Evolutionary conservation across 1,284 basidiomycete species (phyloP).

Genomic region (Sporisorium scitamineum): DNA sequence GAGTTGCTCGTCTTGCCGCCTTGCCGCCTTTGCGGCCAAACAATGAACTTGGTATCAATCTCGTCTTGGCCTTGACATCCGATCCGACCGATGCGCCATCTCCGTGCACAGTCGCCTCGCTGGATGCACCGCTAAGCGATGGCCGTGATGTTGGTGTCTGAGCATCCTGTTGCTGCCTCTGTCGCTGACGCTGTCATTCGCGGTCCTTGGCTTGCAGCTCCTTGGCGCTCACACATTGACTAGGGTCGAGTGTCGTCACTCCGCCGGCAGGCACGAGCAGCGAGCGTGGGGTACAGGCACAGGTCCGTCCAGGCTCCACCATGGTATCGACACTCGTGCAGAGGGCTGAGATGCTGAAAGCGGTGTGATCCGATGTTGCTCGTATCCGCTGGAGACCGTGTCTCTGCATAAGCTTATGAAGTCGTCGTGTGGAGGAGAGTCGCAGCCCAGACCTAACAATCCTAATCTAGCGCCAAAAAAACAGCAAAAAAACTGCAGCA

Average conservation of each 20-base stretch:
- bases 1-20: neutral
- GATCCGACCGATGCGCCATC: neutral
- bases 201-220: constrained; percentile 34
- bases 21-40: constrained; percentile 7
- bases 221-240: constrained; percentile 40
- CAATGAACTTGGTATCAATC: neutral
- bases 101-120: neutral
- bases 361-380: neutral
- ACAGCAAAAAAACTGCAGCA: constrained; percentile 75
- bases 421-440: neutral
- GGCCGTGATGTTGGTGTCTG: neutral
- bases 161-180: neutral
- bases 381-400: neutral
- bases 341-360: neutral
- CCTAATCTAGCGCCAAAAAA: neutral
- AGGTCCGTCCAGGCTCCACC: constrained; percentile 17
- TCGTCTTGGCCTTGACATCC: neutral
- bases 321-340: neutral
- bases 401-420: neutral
- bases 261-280: constrained; percentile 38
- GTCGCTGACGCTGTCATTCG: constrained; percentile 25
- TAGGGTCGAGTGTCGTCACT: constrained; percentile 32
- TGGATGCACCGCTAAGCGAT: neutral
- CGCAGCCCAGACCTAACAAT: constrained; percentile 9
- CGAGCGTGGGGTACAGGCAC: constrained; percentile 40